Conservation (phyloP, 495 filamentous ascomycete species). For the Tuber melanosporum region DNA sequence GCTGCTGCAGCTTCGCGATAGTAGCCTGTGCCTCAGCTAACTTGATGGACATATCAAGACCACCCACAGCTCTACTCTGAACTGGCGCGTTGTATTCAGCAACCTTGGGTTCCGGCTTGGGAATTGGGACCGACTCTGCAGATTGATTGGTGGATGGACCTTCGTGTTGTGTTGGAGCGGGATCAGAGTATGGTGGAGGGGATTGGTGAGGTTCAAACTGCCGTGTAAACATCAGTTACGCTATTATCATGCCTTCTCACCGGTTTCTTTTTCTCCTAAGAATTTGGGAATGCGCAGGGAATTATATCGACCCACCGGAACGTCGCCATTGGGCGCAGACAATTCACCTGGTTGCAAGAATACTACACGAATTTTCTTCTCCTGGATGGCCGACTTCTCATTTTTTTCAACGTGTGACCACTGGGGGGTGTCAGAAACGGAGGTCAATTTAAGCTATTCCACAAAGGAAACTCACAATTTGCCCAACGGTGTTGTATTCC, state of each 20-base stretch:
- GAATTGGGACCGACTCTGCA: constrained; percentile 7
- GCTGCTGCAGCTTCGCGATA: constrained; percentile 63
- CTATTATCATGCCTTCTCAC: constrained; percentile 17
- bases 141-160: constrained; percentile 18
- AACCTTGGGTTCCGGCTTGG: constrained; percentile 24
- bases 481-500: constrained; percentile 68
- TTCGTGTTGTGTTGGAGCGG: constrained; percentile 48
- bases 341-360: constrained; percentile 62
- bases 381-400: constrained; percentile 69
- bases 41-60: constrained; percentile 43
- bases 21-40: constrained; percentile 68
- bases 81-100: constrained; percentile 11
- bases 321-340: constrained; percentile 44
- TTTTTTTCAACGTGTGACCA: constrained; percentile 71
- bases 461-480: constrained; percentile 58
- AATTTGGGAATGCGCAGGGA: constrained; percentile 13
- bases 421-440: constrained; percentile 43
- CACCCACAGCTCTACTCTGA: not conserved
- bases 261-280: constrained; percentile 10
- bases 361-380: constrained; percentile 92
- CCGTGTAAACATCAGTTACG: constrained; percentile 3
- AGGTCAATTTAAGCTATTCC: constrained; percentile 31
- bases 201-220: constrained; percentile 17
- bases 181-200: constrained; percentile 55
- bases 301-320: constrained; percentile 16